A percentile compares a stretch with the other conserved stretches of the same genome.
These are phyloP conservation scores for Venturiaceae sp. DNA, from an alignment of 2,329 filamentous ascomycete species.

Conservation along the genomic window DNA sequence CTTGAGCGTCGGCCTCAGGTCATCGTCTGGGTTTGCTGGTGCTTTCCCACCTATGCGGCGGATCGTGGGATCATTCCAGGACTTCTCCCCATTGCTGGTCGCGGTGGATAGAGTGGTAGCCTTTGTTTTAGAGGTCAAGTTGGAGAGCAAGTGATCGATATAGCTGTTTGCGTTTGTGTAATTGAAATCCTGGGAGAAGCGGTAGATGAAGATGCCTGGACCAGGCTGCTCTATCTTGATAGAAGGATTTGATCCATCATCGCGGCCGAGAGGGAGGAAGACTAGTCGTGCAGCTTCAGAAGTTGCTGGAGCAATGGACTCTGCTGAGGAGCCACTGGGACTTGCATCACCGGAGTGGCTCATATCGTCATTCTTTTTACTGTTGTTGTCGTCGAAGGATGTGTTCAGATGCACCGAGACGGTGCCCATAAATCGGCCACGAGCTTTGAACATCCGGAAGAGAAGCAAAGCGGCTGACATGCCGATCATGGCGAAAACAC, in stretches of 20 bases:
- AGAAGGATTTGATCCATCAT: neutral
- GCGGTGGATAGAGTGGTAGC: neutral
- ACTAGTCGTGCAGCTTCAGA: neutral
- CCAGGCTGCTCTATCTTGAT: neutral
- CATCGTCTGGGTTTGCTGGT: neutral
- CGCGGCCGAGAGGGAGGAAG: neutral
- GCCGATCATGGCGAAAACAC: slow-evolving; percentile 1
- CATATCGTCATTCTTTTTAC: neutral
- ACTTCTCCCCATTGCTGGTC: neutral
- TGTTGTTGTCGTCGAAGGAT: neutral
- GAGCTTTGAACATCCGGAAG: slow-evolving; percentile 2
- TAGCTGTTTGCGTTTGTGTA: slow-evolving; percentile 1
- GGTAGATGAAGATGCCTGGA: slow-evolving; percentile 5
- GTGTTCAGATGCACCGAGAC: neutral
- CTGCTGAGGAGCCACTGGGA: neutral
- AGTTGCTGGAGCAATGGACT: neutral
- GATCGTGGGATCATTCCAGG: neutral
- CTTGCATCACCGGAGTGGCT: neutral
- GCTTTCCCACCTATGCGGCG: neutral
- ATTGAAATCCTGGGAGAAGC: slow-evolving; percentile 1
- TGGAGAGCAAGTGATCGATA: neutral
- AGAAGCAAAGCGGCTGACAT: neutral
- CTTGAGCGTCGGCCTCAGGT: slow-evolving; percentile 24
- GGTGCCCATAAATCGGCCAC: neutral
- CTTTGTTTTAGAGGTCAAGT: neutral